phyloP scores from a whole-genome alignment of 805 yeast genomes.

The Ogataea paradorogensis region DNA sequence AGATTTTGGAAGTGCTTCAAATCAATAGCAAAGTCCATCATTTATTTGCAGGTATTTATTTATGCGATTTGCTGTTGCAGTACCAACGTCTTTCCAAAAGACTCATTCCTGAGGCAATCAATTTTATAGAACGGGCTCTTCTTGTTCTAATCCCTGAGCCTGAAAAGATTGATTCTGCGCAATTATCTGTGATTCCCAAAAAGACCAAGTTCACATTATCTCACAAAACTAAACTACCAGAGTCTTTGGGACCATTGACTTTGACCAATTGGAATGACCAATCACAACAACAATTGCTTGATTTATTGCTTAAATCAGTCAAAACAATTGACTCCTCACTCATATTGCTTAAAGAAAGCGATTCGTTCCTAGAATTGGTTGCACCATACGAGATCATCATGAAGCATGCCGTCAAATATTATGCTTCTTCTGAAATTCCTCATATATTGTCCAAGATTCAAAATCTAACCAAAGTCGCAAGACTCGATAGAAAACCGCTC shows the following conservation, averaged over 20 bases:
- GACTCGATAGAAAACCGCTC: constrained; percentile 62
- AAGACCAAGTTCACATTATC: constrained; percentile 22
- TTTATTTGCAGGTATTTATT: constrained; percentile 57
- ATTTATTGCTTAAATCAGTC: constrained; percentile 35
- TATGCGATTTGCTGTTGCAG: constrained; percentile 61
- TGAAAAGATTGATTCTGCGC: constrained; percentile 17
- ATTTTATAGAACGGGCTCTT: constrained; percentile 53
- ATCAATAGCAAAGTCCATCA: constrained; percentile 23
- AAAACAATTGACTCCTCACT: constrained; percentile 33
- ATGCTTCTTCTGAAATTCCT: constrained; percentile 35
- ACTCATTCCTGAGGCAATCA: constrained; percentile 72
- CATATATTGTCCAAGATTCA: constrained; percentile 42
- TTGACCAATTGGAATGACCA: constrained; percentile 15
- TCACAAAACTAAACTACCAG: constrained; percentile 15
- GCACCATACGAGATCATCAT: constrained; percentile 45
- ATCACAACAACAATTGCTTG: constrained; percentile 21
- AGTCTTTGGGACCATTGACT: constrained; percentile 6
- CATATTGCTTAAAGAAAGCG: constrained; percentile 57
- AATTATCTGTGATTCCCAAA: constrained; percentile 22
- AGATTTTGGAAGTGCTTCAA: constrained; percentile 56
- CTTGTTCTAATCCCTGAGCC: constrained; percentile 41
- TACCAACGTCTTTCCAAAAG: constrained; percentile 83
- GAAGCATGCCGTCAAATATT: constrained; percentile 36
- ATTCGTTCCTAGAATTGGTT: constrained; percentile 59
- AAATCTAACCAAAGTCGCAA: constrained; percentile 48